These are phyloP conservation scores for Puccinia hordei DNA, from an alignment of 1,284 basidiomycete species.

Conservation along the genomic window DNA sequence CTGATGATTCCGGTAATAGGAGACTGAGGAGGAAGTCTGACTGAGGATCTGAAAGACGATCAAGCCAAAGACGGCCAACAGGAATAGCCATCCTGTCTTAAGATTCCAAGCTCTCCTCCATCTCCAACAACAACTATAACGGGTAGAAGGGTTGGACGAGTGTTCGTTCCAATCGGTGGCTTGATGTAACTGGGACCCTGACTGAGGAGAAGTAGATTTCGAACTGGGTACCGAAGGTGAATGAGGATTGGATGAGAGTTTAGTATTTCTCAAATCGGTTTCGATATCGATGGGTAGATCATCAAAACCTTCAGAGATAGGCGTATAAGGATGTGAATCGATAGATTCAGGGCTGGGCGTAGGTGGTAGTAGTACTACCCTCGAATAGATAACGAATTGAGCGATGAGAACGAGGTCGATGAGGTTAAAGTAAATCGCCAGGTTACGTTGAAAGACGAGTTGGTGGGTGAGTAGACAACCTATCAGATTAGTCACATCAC, in stretches of 20 bases:
- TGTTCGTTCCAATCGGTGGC: background rate
- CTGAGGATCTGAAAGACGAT: background rate
- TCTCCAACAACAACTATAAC: too few species aligned
- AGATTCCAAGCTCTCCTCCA: background rate
- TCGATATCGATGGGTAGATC: background rate
- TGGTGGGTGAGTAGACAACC: conserved; percentile 48
- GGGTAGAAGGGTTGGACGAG: too few species aligned
- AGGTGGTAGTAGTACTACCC: background rate
- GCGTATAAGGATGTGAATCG: background rate
- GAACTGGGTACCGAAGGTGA: background rate
- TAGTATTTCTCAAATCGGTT: background rate
- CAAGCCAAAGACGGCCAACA: background rate
- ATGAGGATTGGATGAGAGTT: background rate
- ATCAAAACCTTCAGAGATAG: background rate
- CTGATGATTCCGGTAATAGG: background rate
- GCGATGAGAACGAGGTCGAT: conserved; percentile 36
- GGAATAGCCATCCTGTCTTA: background rate
- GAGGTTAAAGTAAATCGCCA: conserved; percentile 37
- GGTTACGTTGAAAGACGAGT: conserved; percentile 33
- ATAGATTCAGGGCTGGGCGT: background rate
- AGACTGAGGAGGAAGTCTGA: background rate
- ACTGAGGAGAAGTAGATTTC: background rate
- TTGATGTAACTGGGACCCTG: background rate
- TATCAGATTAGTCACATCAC: conserved; percentile 38
- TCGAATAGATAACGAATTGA: conserved; percentile 16